phyloP scores from a whole-genome alignment of 441 rosid species.

The Adansonia madagascariensis region DNA sequence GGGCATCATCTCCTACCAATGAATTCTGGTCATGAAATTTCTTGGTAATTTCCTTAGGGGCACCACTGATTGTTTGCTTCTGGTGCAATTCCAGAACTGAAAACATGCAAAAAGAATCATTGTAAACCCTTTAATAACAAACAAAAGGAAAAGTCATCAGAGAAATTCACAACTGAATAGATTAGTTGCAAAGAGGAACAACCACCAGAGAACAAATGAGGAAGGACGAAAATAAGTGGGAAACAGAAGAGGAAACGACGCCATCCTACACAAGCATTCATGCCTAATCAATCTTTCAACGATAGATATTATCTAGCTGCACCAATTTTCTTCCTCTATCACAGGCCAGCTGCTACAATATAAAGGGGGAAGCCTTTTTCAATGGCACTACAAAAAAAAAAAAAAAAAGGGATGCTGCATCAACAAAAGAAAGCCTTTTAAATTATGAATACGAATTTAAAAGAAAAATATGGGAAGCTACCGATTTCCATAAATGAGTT shows the following conservation, averaged over 20 bases:
- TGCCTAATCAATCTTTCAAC: slow-evolving; percentile 27
- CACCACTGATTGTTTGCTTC: slow-evolving; percentile 31
- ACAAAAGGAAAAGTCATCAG: neutral
- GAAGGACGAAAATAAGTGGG: slow-evolving; percentile 58
- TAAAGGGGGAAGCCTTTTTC: neutral
- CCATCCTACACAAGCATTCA: slow-evolving; percentile 68
- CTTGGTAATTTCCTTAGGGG: slow-evolving; percentile 39
- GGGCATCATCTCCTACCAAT: slow-evolving; percentile 30
- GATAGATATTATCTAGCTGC: neutral
- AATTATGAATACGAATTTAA: neutral
- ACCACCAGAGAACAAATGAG: slow-evolving; percentile 60
- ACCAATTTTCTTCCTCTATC: neutral
- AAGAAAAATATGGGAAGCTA: neutral
- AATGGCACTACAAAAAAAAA: neutral
- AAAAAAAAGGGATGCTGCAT: neutral
- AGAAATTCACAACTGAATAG: neutral
- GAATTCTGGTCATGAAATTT: slow-evolving; percentile 59
- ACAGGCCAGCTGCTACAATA: neutral
- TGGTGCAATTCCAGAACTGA: slow-evolving; percentile 58
- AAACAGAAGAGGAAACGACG: slow-evolving; percentile 59
- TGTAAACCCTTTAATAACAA: neutral
- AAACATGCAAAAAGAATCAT: neutral
- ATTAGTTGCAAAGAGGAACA: neutral
- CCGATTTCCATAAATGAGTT: neutral
- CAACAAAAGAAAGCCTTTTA: no score